Evolutionary conservation across 2,329 filamentous ascomycete species (phyloP).

Genomic region (Emmonsiellopsis sp.): DNA sequence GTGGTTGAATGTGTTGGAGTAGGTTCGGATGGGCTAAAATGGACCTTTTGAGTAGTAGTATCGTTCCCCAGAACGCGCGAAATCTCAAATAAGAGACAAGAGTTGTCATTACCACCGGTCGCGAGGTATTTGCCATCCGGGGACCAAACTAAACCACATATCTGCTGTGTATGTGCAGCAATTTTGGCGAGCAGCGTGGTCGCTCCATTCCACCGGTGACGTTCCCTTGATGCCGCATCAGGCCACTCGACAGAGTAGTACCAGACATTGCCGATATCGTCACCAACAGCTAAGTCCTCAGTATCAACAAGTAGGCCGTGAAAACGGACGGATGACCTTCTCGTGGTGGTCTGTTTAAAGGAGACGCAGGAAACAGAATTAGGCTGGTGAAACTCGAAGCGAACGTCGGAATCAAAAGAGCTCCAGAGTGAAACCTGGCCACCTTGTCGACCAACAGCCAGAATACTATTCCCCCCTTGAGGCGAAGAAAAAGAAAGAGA

Average conservation of each 20-base stretch:
- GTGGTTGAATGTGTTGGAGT: background rate
- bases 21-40: background rate
- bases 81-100: slow-evolving; percentile 71
- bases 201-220: slow-evolving; percentile 66
- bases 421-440: slow-evolving; percentile 72
- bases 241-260: slow-evolving; percentile 88
- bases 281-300: slow-evolving; percentile 80
- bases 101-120: slow-evolving; percentile 87
- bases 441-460: slow-evolving; percentile 75
- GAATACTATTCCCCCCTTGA: slow-evolving; percentile 64
- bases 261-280: slow-evolving; percentile 72
- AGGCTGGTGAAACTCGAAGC: slow-evolving; percentile 67
- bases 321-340: slow-evolving; percentile 40
- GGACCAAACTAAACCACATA: slow-evolving; percentile 90
- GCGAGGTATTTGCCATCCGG: slow-evolving; percentile 66
- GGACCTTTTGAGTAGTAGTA: background rate
- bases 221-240: slow-evolving; percentile 44
- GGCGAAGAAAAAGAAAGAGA: slow-evolving; percentile 83
- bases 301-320: slow-evolving; percentile 49
- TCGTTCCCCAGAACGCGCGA: slow-evolving; percentile 43
- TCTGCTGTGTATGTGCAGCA: slow-evolving; percentile 72
- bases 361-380: slow-evolving; percentile 68
- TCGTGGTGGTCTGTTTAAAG: slow-evolving; percentile 60
- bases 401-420: slow-evolving; percentile 53
- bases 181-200: slow-evolving; percentile 72